A percentile compares a stretch with the other conserved stretches of the same genome.
Conservation (phyloP, 2,329 filamentous ascomycete species). For the Scedosporium dehoogii region DNA sequence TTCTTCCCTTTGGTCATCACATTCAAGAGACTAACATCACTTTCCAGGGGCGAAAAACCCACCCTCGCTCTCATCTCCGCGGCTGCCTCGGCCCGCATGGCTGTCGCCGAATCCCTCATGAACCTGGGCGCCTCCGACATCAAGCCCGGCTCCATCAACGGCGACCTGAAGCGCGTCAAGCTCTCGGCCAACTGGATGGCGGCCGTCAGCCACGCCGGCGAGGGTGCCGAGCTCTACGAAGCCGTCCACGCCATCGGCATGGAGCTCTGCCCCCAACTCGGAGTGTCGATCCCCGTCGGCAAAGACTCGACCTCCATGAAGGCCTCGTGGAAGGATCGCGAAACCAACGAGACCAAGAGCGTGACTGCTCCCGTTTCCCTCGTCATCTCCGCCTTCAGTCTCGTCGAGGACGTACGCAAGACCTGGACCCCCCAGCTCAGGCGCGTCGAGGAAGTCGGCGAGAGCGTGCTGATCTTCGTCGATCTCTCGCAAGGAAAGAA, state of each 20-base stretch:
- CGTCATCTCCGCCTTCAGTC: constrained; percentile 81
- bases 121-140: constrained; percentile 75
- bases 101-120: constrained; percentile 85
- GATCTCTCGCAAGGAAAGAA: constrained; percentile 75
- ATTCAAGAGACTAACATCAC: neutral
- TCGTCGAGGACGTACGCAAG: constrained; percentile 69
- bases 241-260: constrained; percentile 89
- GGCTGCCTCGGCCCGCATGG: constrained; percentile 88
- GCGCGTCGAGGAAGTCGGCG: constrained; percentile 75
- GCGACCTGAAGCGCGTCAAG: constrained; percentile 68
- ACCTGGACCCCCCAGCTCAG: constrained; percentile 92
- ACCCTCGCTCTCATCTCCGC: constrained; percentile 82
- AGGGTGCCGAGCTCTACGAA: constrained; percentile 86
- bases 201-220: constrained; percentile 84
- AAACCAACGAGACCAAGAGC: constrained; percentile 60
- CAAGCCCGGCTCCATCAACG: constrained; percentile 40
- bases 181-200: constrained; percentile 99
- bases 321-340: constrained; percentile 77
- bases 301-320: constrained; percentile 99
- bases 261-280: constrained; percentile 83
- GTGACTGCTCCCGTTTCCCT: constrained; percentile 88
- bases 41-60: constrained; percentile 62
- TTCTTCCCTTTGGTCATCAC: too few species aligned
- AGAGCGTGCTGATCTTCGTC: constrained; percentile 81
- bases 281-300: constrained; percentile 87